These are phyloP conservation scores for Sedum album DNA, from an alignment of 164 flowering plant species.

Conservation along the genomic window DNA sequence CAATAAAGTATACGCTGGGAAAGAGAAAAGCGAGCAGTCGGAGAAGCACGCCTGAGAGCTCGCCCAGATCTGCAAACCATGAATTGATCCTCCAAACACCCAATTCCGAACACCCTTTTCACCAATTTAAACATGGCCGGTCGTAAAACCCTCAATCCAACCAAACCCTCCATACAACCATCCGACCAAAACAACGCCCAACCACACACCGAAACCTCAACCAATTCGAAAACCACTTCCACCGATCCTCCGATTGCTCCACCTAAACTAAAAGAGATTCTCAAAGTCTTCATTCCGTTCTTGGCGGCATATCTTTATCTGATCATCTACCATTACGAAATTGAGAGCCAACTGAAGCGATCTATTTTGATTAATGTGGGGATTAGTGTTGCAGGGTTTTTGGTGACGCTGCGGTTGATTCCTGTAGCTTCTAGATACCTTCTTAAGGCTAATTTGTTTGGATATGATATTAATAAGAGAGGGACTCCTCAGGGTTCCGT, in stretches of 20 bases:
- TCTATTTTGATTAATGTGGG: conserved; percentile 59
- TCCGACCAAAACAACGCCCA: conserved; percentile 40
- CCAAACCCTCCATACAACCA: conserved; percentile 15
- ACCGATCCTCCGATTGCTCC: conserved; percentile 41
- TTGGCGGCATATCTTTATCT: conserved; percentile 48
- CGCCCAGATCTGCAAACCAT: background rate
- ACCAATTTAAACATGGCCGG: background rate
- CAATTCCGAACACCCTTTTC: background rate
- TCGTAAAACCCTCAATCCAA: background rate
- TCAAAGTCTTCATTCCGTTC: conserved; percentile 32
- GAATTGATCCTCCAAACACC: background rate
- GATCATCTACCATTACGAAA: conserved; percentile 44
- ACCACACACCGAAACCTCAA: conserved; percentile 6
- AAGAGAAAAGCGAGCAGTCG: background rate
- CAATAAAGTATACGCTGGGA: too few species aligned
- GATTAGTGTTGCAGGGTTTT: conserved; percentile 58
- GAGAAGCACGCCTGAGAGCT: background rate
- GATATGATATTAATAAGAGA: conserved; percentile 81
- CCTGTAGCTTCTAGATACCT: conserved; percentile 77
- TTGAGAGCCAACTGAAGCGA: conserved; percentile 46
- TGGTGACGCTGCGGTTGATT: conserved; percentile 44
- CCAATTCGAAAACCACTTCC: background rate
- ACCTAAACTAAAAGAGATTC: conserved; percentile 31
- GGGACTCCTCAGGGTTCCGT: conserved; percentile 77
- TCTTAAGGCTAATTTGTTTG: conserved; percentile 57